These are phyloP conservation scores for Mucor sp. DNA, from an alignment of 371 early-diverging fungal genomes.

Conservation along the genomic window DNA sequence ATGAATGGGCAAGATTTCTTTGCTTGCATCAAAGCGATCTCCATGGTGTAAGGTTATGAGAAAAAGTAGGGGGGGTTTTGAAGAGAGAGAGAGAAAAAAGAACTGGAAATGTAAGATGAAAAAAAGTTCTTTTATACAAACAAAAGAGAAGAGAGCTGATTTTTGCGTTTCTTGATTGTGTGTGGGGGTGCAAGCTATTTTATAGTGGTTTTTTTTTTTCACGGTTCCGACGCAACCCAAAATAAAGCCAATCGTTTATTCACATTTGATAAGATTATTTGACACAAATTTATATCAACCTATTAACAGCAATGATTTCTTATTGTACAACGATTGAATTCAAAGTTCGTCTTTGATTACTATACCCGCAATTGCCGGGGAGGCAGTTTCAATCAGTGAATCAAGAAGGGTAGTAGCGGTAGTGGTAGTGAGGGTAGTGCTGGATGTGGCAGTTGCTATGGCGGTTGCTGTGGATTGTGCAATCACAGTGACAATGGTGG, in stretches of 20 bases:
- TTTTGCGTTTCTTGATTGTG: neutral
- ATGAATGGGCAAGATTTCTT: slow-evolving; percentile 86
- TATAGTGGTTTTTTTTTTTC: slow-evolving; percentile 3
- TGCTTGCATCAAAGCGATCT: slow-evolving; percentile 54
- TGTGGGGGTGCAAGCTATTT: neutral
- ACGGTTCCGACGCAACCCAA: slow-evolving; percentile 1
- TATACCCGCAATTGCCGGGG: slow-evolving; percentile 1
- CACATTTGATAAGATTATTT: slow-evolving; percentile 1
- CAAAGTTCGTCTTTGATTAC: neutral
- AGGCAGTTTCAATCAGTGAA: slow-evolving; percentile 1
- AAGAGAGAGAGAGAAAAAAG: slow-evolving; percentile 15
- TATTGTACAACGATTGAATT: neutral
- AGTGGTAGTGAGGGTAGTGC: neutral
- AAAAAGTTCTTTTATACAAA: slow-evolving; percentile 2
- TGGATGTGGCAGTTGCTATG: neutral
- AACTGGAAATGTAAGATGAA: slow-evolving; percentile 12
- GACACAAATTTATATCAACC: slow-evolving; percentile 2
- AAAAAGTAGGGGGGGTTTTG: slow-evolving; percentile 10
- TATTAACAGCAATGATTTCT: neutral
- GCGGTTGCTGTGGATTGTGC: neutral
- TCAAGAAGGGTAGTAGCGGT: neutral
- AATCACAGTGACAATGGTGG: neutral
- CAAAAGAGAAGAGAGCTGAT: neutral
- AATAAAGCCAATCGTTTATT: slow-evolving; percentile 1
- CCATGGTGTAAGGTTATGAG: slow-evolving; percentile 42